Conservation (phyloP, 2,329 filamentous ascomycete genomes). For the Aspergillus sp. region DNA sequence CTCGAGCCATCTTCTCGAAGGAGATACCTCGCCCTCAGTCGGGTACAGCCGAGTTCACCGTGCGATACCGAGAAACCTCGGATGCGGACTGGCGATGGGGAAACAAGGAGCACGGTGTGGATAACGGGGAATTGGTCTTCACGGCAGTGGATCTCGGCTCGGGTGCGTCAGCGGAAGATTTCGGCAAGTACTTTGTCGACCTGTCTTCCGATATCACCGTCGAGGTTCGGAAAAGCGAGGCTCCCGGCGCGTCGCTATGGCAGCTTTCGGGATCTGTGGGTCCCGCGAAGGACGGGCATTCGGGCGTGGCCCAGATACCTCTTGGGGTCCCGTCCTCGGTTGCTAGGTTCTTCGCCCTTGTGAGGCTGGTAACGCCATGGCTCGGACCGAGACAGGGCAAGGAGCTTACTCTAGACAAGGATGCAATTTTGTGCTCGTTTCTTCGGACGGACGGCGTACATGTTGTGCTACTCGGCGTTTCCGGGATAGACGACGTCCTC, state of each 20-base stretch:
- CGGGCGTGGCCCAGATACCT: constrained; percentile 59
- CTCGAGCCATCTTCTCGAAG: constrained; percentile 41
- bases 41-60: constrained; percentile 45
- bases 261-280: constrained; percentile 61
- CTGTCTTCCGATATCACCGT: constrained; percentile 40
- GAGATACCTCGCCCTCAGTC: constrained; percentile 36
- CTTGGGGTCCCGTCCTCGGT: constrained; percentile 69
- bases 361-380: constrained; percentile 82
- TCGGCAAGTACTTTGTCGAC: constrained; percentile 40
- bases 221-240: constrained; percentile 44
- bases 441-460: constrained; percentile 72
- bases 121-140: constrained; percentile 50
- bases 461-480: constrained; percentile 77
- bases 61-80: constrained; percentile 46
- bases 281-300: constrained; percentile 58
- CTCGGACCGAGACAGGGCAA: constrained; percentile 84
- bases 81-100: constrained; percentile 50
- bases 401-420: constrained; percentile 71
- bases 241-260: constrained; percentile 48
- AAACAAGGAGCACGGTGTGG: constrained; percentile 45
- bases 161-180: constrained; percentile 21
- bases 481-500: constrained; percentile 71
- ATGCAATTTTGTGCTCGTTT: constrained; percentile 79
- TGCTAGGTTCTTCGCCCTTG: constrained; percentile 78
- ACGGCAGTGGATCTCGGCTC: constrained; percentile 11